Conservation (phyloP, 2,329 filamentous ascomycete species). For the Cytospora paraplurivora region DNA sequence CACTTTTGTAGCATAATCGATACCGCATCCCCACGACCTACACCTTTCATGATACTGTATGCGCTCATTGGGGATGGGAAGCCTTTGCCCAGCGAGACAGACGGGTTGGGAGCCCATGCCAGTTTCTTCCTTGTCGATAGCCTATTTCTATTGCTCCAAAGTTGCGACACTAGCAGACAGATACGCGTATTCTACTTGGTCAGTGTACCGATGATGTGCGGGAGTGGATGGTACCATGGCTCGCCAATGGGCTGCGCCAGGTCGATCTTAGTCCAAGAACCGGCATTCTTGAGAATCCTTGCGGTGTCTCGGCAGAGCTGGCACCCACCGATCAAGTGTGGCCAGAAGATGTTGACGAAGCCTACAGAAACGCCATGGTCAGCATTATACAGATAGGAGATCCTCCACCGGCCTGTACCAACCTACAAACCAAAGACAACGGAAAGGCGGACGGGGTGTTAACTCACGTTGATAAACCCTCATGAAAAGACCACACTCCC, state of each 20-base stretch:
- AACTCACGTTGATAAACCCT: slow-evolving; percentile 46
- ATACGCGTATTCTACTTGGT: slow-evolving; percentile 46
- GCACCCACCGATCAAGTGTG: slow-evolving; percentile 54
- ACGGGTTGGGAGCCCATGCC: not conserved
- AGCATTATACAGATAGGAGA: not conserved
- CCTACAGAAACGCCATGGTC: slow-evolving; percentile 39
- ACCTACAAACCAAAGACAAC: not conserved
- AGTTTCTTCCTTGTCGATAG: not conserved
- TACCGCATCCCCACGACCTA: not conserved
- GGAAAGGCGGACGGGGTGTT: not conserved
- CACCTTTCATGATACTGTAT: not conserved
- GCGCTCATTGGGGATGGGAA: no score
- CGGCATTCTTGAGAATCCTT: slow-evolving; percentile 49
- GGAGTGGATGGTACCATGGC: slow-evolving; percentile 46
- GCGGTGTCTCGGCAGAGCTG: slow-evolving; percentile 52
- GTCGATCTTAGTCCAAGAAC: slow-evolving; percentile 54
- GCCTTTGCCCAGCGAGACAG: not conserved
- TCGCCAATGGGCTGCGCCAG: slow-evolving; percentile 45
- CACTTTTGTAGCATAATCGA: not conserved
- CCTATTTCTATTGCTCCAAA: not conserved
- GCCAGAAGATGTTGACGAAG: slow-evolving; percentile 56
- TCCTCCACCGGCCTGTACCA: not conserved
- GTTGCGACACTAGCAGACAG: not conserved
- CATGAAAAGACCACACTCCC: slow-evolving; percentile 43
- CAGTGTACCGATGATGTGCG: slow-evolving; percentile 54